Evolutionary conservation across 345 rosid genomes (phyloP).

Genomic region (Rhodamnia argentea): DNA sequence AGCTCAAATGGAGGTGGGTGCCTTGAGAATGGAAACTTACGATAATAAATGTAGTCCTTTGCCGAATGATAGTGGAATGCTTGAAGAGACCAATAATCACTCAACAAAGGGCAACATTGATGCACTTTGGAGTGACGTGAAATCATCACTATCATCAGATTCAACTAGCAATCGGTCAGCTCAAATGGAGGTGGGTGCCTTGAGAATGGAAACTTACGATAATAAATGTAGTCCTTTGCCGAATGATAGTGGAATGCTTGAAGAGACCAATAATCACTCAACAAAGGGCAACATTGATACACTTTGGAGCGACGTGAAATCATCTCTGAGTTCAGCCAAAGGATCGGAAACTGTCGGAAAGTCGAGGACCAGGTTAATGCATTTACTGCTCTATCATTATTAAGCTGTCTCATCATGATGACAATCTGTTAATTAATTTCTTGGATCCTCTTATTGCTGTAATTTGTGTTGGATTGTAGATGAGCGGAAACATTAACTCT

Average conservation of each 20-base stretch:
- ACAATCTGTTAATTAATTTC: not conserved
- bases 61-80: not conserved
- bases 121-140: constrained; percentile 50
- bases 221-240: not conserved
- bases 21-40: not conserved
- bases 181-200: not conserved
- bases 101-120: constrained; percentile 20
- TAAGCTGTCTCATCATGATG: not conserved
- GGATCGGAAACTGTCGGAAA: constrained; percentile 38
- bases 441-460: not conserved
- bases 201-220: not conserved
- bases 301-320: constrained; percentile 52
- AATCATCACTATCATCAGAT: too few species aligned
- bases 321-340: constrained; percentile 37
- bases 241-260: not conserved
- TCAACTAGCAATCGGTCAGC: constrained; percentile 11
- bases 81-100: constrained; percentile 4
- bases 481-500: not conserved
- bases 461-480: not conserved
- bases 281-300: constrained; percentile 23
- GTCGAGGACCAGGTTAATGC: constrained; percentile 59
- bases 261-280: constrained; percentile 6
- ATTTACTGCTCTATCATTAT: constrained; percentile 1
- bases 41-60: not conserved
- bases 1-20: not conserved